Evolutionary conservation across 306 rosid genomes (phyloP).

Genomic region (Rosa multiflora): DNA sequence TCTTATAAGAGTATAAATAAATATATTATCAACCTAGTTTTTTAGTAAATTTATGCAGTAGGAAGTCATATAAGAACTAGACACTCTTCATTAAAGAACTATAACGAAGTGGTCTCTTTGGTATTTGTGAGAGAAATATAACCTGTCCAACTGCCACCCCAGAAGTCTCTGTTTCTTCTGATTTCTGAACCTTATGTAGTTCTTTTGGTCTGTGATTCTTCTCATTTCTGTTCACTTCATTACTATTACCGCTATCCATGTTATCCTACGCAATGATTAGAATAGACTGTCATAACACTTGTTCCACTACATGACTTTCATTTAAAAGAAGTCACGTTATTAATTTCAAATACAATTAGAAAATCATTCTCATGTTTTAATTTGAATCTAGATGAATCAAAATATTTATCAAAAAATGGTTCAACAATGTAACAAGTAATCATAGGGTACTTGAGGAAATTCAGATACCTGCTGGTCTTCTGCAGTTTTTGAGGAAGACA

Average conservation of each 20-base stretch:
- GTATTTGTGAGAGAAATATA: slow-evolving; percentile 20
- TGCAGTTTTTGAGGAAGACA: slow-evolving; percentile 26
- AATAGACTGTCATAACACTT: not conserved
- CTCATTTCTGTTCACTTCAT: slow-evolving; percentile 30
- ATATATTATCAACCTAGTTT: not conserved
- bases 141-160: slow-evolving; percentile 66
- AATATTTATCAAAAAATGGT: not conserved
- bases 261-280: slow-evolving; percentile 21
- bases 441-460: slow-evolving; percentile 5
- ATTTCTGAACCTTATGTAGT: slow-evolving; percentile 29
- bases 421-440: slow-evolving; percentile 16
- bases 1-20: not conserved
- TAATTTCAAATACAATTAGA: not conserved
- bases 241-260: slow-evolving; percentile 24
- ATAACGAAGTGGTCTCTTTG: not conserved
- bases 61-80: not conserved
- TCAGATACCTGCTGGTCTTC: slow-evolving; percentile 46
- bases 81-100: not conserved
- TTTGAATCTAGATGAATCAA: not conserved
- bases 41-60: not conserved
- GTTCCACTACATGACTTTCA: not conserved
- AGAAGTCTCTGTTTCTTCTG: slow-evolving; percentile 43
- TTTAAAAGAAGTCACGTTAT: not conserved
- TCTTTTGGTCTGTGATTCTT: slow-evolving; percentile 22
- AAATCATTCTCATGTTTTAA: not conserved